Evolutionary conservation across 306 rosid genomes (phyloP).

Genomic region (Inga leiocalycina): DNA sequence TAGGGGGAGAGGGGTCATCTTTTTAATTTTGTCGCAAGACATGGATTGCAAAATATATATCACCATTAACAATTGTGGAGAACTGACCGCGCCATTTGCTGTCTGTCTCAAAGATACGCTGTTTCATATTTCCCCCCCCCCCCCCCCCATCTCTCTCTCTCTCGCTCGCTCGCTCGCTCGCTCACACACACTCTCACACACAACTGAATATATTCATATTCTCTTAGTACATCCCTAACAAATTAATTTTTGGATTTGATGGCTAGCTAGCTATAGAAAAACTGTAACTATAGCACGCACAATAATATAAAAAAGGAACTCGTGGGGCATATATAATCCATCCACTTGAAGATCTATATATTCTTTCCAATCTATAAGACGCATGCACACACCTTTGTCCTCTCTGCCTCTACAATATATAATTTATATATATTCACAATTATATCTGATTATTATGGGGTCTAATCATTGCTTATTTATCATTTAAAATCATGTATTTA

Average conservation of each 20-base stretch:
- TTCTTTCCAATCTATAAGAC: slow-evolving; percentile 6
- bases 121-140: background rate
- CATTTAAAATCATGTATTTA: background rate
- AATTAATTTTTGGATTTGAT: background rate
- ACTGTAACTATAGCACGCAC: background rate
- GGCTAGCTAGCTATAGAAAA: background rate
- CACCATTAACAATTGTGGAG: slow-evolving; percentile 59
- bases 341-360: slow-evolving; percentile 7
- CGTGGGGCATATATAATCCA: slow-evolving; percentile 5
- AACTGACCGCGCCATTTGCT: slow-evolving; percentile 52
- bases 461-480: slow-evolving; percentile 28
- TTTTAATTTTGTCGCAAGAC: slow-evolving; percentile 39
- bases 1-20: slow-evolving; percentile 19
- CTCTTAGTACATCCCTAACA: background rate
- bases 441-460: slow-evolving; percentile 21
- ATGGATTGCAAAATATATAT: slow-evolving; percentile 46
- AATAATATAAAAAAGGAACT: background rate
- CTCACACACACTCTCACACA: background rate
- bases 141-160: no score
- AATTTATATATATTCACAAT: background rate
- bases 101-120: slow-evolving; percentile 50
- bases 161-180: background rate
- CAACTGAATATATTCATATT: background rate
- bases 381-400: background rate
- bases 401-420: background rate